Conservation (phyloP, 768 basidiomycete genomes). For the Strobilomyces dryophilus region DNA sequence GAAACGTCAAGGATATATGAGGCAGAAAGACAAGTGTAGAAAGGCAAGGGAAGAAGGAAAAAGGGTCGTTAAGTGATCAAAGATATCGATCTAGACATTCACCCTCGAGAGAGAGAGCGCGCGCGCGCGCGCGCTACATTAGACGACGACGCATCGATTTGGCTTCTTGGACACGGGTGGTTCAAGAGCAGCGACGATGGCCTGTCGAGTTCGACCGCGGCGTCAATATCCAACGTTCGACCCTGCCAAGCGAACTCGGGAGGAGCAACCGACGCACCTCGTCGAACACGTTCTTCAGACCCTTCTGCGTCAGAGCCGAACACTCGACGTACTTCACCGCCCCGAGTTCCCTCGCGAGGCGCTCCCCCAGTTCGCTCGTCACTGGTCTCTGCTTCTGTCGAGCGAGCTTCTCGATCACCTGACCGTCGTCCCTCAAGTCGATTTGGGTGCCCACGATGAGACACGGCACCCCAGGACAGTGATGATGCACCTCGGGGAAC, state of each 20-base stretch:
- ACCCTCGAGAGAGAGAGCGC: conserved; percentile 14
- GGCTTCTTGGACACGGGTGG: conserved; percentile 88
- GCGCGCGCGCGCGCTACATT: conserved; percentile 30
- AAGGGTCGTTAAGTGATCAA: conserved; percentile 33
- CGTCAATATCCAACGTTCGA: conserved; percentile 4
- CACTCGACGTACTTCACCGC: conserved; percentile 99
- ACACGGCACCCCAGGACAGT: conserved; percentile 98
- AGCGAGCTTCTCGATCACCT: conserved; percentile 91
- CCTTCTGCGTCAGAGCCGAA: conserved; percentile 98
- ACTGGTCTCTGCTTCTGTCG: conserved; percentile 97
- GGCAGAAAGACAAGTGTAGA: conserved; percentile 28
- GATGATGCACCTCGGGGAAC: conserved; percentile 99
- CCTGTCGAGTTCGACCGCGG: conserved; percentile 36
- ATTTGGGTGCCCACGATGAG: conserved; percentile 98
- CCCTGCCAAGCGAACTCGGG: not conserved
- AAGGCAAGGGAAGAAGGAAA: not conserved
- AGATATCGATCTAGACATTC: conserved; percentile 29
- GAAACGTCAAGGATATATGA: conserved; percentile 36
- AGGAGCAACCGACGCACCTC: conserved; percentile 62
- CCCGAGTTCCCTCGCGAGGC: conserved; percentile 94
- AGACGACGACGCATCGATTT: conserved; percentile 82
- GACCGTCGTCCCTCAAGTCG: conserved; percentile 90
- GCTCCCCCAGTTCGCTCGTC: conserved; percentile 80
- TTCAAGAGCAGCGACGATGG: conserved; percentile 97
- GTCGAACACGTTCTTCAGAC: conserved; percentile 99